A percentile compares a stretch with the other conserved stretches of the same genome.
Evolutionary conservation across 2,329 filamentous ascomycete genomes (phyloP).

Genomic region (Bertia moriformis): DNA sequence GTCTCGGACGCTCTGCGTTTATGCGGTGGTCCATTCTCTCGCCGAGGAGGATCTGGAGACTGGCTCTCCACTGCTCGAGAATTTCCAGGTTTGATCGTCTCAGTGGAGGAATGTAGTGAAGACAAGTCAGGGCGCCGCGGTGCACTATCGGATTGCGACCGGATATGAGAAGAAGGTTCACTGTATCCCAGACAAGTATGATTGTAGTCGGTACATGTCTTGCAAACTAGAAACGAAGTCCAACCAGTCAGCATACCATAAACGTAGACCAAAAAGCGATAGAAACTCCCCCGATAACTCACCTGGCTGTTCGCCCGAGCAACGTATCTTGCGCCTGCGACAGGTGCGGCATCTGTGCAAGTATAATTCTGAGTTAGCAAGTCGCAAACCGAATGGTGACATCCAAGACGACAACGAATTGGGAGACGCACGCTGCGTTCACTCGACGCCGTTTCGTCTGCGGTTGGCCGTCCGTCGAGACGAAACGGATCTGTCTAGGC

Average conservation of each 20-base stretch:
- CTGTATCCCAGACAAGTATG: constrained; percentile 25
- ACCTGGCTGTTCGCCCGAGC: constrained; percentile 26
- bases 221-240: constrained; percentile 13
- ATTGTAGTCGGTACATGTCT: constrained; percentile 25
- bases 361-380: too few species aligned
- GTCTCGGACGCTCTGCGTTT: too few species aligned
- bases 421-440: constrained; percentile 25
- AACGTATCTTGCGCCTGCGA: constrained; percentile 28
- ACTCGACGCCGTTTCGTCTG: constrained; percentile 35
- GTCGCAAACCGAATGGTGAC: not conserved
- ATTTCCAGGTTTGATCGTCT: not conserved
- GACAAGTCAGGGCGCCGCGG: not conserved
- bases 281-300: not conserved
- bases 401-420: not conserved
- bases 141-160: not conserved
- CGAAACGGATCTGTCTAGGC: constrained; percentile 29
- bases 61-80: not conserved
- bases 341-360: constrained; percentile 24
- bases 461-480: constrained; percentile 34
- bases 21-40: too few species aligned
- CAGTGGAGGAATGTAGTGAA: not conserved
- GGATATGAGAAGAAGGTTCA: constrained; percentile 7
- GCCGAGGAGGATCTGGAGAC: not conserved
- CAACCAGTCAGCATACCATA: too few species aligned
- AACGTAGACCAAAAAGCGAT: not conserved